phyloP scores from a whole-genome alignment of 805 yeast species.

The Nakazawaea molendinolei region DNA sequence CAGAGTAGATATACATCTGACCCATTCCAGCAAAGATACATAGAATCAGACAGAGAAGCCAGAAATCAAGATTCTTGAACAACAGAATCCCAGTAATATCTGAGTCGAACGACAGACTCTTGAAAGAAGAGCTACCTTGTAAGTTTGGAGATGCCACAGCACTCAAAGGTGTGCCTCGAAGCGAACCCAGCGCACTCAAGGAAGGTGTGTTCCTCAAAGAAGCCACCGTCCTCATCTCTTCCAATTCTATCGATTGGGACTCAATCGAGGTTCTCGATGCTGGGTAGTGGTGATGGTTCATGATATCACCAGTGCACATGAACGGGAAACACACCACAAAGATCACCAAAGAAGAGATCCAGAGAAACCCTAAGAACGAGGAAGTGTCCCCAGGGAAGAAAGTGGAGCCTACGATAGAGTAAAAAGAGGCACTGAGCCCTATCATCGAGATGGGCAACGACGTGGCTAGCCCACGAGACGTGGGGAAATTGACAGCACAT shows the following conservation, averaged over 20 bases:
- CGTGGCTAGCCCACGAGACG: constrained; percentile 65
- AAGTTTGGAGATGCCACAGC: neutral
- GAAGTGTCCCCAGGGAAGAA: constrained; percentile 54
- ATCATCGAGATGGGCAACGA: constrained; percentile 68
- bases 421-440: constrained; percentile 68
- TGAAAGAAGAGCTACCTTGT: neutral
- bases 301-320: constrained; percentile 33
- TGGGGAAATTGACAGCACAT: constrained; percentile 65
- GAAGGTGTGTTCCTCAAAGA: constrained; percentile 8
- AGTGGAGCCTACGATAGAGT: constrained; percentile 46
- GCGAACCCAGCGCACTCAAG: constrained; percentile 3
- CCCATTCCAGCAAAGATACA: constrained; percentile 61
- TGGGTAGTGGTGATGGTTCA: constrained; percentile 15
- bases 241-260: constrained; percentile 8
- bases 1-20: constrained; percentile 68
- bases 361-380: constrained; percentile 41
- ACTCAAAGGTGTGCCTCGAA: neutral
- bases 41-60: constrained; percentile 43
- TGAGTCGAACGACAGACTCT: neutral
- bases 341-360: constrained; percentile 33
- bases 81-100: constrained; percentile 15
- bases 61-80: constrained; percentile 30
- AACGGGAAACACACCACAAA: constrained; percentile 41
- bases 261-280: constrained; percentile 11
- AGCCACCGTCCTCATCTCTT: constrained; percentile 5